Base-by-base conservation (phyloP, 495 filamentous ascomycete species). In the Aspergillus steynii region DNA sequence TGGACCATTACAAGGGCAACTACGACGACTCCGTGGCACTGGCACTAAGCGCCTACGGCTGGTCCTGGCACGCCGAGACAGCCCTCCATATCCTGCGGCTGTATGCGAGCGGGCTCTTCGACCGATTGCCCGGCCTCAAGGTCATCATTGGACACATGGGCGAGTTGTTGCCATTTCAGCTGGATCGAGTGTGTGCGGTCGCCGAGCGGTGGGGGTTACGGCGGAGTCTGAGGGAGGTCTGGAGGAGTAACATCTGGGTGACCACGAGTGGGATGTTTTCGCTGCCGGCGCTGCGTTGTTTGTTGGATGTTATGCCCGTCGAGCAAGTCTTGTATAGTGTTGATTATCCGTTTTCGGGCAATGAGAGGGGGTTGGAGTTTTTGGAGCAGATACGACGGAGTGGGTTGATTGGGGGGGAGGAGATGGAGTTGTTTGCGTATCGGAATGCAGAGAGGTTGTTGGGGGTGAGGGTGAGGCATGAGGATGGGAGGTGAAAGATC, bases 281-380 rank as follows among this genome's bases (percentile, higher is more conserved):
- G n/a, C 31, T 70, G 51, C 48, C 64, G 47, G 64, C 68, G 25
- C 48, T 74, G 68, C 70, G 77, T 65, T 78, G 66, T 73, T 68
- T 85, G 20, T 62, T 85, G 63, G 58, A 74, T 10, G 81, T 82
- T 31, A 81, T 80, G 14, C 78, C 71, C 58, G 65, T 81, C 29
- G 80, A 85, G 8, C 68, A 71, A 10, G 77, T 88, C 25, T 57
- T 89, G 71, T 88, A 81, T 61, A 83, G 79, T 53, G 81, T 86
- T 14, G 84, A 86, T 58, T 87, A 86, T 68, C 86, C 85, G 0
- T 89, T 84, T 56, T 74, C 69, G 59, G 61, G 63, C 32, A 79
- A 78, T 63, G 73, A 79, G 61, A 72, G 66, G 26, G 75, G 74
- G n/a, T 57, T 75, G 58, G 71, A 66, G 20, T 85, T 77, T 64